These are phyloP conservation scores for Aspergillus intermedius DNA, from an alignment of 2,329 filamentous ascomycete genomes.

Conservation along the genomic window DNA sequence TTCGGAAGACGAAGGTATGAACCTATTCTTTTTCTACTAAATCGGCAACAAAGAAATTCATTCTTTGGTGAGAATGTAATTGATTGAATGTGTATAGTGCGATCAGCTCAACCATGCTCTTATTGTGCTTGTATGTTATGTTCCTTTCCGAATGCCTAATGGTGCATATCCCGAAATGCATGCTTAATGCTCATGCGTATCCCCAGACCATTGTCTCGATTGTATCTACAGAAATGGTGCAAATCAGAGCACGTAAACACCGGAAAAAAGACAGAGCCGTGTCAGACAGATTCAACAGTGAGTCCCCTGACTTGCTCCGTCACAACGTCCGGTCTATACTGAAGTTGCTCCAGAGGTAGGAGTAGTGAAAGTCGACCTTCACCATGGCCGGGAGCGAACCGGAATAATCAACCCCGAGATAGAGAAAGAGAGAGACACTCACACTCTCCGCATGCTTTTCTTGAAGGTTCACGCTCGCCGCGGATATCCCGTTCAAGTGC, in stretches of 20 bases:
- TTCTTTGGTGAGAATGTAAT: neutral
- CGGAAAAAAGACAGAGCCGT: slow-evolving; percentile 5
- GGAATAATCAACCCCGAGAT: neutral
- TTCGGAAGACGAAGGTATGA: slow-evolving; percentile 17
- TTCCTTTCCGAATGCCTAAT: neutral
- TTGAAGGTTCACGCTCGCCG: neutral
- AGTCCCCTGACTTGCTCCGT: neutral
- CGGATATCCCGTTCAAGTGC: neutral
- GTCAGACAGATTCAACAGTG: slow-evolving; percentile 6
- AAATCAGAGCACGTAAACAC: slow-evolving; percentile 2
- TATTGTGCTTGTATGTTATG: slow-evolving; percentile 14
- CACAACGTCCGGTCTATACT: neutral
- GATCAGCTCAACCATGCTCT: slow-evolving; percentile 15
- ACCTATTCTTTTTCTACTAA: neutral
- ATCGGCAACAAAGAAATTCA: neutral
- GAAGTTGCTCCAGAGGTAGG: neutral
- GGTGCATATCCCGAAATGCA: neutral
- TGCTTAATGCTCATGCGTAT: neutral
- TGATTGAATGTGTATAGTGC: slow-evolving; percentile 3
- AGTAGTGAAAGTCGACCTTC: slow-evolving; percentile 7
- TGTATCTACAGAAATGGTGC: slow-evolving; percentile 9
- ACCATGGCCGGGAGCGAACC: slow-evolving; percentile 8
- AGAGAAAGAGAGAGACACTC: neutral
- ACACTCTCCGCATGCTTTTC: neutral
- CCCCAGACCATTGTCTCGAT: slow-evolving; percentile 13